Evolutionary conservation across 2,329 filamentous ascomycete genomes (phyloP), one percentile per base, ranked within the genome.

Genomic region (Fusarium denticulatum): DNA sequence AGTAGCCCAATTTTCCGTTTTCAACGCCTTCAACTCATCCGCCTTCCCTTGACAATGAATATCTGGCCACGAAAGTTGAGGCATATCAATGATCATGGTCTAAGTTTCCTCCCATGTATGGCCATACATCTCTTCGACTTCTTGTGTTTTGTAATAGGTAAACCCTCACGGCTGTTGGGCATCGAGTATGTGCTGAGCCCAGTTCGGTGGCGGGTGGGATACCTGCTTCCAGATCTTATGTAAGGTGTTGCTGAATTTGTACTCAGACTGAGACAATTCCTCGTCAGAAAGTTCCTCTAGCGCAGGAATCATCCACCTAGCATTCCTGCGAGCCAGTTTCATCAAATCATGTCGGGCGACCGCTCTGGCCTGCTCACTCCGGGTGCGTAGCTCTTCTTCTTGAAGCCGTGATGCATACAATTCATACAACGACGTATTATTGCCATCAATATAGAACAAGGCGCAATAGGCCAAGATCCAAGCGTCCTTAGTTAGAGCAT

Each of bases 381-480:
- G 57, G 7, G 71, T 64, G 40, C 66, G 60, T 14, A 75, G 62
- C 43, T 61, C 60, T 26, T 73, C 71, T 46, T 75, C 71, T 50
- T 34, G 50, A 16, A 72, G 57, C 22, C 64, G 62, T 40, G 18
- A 28, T 15, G 59, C 45, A 8, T 75, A 75, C 4, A 71, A 36
- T 26, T 67, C 37, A 32, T 57, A 14, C 12, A 75, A 15, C 13
- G 50, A 52, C 20, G 20, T 49, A 40, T 34, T 53, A 1, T 30
- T 55, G 1, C 50, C 61, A 24, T 68, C 62, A 9, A 73, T 13
- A n/a, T 66, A 72, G 26, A 24, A 60, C 7, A 66, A 11, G 24
- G 73, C 72, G 37, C 72, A 75, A 16, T 69, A 68, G 4, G 62
- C 60, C 32, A 73, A 46, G 45, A 72, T 67, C 71, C 64, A 75